Base-by-base conservation (phyloP, 2,329 filamentous ascomycete genomes). In the Ophiostoma ulmi region DNA sequence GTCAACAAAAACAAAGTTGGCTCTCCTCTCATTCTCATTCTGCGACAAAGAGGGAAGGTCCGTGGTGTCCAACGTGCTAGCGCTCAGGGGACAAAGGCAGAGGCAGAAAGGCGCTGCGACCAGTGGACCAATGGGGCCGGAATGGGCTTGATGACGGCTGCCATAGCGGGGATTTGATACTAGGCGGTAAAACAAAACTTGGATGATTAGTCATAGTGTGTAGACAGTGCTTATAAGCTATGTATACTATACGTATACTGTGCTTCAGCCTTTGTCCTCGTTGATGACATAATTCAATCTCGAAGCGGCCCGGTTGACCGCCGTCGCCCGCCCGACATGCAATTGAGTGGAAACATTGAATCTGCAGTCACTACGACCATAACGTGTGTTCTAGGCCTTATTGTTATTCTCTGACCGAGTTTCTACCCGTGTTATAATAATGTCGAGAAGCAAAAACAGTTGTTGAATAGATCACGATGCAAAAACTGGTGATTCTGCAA, bases 301-400 rank as follows among this genome's bases (percentile, higher is more conserved):
- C 26, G 58, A 63, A 13, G 58, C 58, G 58, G 58, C 58, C 58
- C 58, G 58, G 58, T 63, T 63, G 58, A 63, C 26, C 26, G 58
- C 58, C 58, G 58, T 63, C 58, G 58, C 58, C 58, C 58, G 58
- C 58, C 58, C 11, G 58, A 20, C 58, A 63, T 63, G 58, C 58
- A 17, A 63, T 63, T 58, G 52, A 58, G 52, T 58, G 52, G 44
- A 22, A 48, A 48, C 44, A 48, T 48, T 48, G 44, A 48, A 48
- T 48, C 44, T 48, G 17, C 17, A n/a, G 17, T 7, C 4, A 48
- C n/a, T 39, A 10, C 10, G 1, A 39, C 10, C 38, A 7, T n/a
- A 20, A 8, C 17, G 44, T 48, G 7, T 20, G 6, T 48, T n/a
- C 8, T 39, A 39, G 17, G 17, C 17, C 10, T 6, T 48, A 48